Base-by-base conservation (phyloP, 2,329 filamentous ascomycete species). In the Calycina marina region DNA sequence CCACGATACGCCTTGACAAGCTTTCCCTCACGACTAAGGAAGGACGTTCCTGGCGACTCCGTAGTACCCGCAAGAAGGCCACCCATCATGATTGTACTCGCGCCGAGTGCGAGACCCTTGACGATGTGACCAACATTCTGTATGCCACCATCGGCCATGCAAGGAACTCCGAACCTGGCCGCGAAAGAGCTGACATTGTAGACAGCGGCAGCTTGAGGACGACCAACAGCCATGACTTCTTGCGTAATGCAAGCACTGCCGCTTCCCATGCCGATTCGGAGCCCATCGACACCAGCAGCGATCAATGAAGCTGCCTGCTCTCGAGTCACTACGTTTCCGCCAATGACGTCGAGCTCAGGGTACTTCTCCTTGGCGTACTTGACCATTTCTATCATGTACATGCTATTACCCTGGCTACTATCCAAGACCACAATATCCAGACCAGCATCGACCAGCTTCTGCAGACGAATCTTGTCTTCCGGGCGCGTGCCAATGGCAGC, bases 91-190 rank as follows among this genome's bases (percentile, higher is more conserved):
- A 98, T 79, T 22, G 86, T 92, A 28, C 82, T 84, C 37, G 90
- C 90, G 47, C 90, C 90, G 42, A 98, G 76, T 28, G 90, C 78
- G 44, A 98, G 76, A 55, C 86, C 88, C 71, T 98, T 98, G 59
- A 98, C 90, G 45, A 98, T 94, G 65, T 98, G 92, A 34, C 90
- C 90, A 45, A 98, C 82, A 54, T 98, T 98, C 61, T 98, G 90
- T 47, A 98, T 81, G 61, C 90, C 90, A 49, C 90, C 90, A 50
- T 98, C 90, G 38, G 90, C 90, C 54, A 98, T 96, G 62, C 88
- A 96, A 36, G 90, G 90, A 46, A 98, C 86, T 40, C 92, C 90
- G 51, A 98, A 98, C 46, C 76, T 77, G 36, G 80, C 80, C 32
- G 90, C 88, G 51, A 98, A 98, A 33, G 73, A 66, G 51, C 82